A percentile compares a stretch with the other conserved stretches of the same genome.
phyloP scores from a whole-genome alignment of 2,329 filamentous ascomycete genomes.

The Stagonosporopsis tanaceti region DNA sequence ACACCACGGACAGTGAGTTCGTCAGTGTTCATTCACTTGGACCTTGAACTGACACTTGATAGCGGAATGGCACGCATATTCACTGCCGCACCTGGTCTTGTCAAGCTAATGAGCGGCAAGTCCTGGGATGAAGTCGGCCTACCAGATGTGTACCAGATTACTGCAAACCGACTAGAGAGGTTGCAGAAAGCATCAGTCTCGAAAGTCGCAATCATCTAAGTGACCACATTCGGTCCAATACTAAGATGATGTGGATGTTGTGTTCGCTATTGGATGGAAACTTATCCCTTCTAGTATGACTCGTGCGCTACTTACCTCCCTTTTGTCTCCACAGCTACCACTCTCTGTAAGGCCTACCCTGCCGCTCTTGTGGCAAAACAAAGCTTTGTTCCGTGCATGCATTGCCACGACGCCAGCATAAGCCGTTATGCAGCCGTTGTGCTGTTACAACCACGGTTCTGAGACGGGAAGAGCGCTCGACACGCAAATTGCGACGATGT shows the following conservation, averaged over 20 bases:
- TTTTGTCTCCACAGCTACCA: neutral
- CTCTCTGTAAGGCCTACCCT: neutral
- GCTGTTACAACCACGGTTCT: constrained; percentile 20
- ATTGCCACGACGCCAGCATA: constrained; percentile 15
- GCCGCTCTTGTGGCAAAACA: constrained; percentile 4
- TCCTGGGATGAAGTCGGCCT: constrained; percentile 31
- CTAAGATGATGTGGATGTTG: too few relatives aligned
- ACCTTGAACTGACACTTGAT: constrained; percentile 6
- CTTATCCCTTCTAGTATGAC: neutral
- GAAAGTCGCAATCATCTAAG: constrained; percentile 22
- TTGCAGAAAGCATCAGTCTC: constrained; percentile 5
- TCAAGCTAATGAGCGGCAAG: constrained; percentile 34
- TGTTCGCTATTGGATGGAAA: neutral
- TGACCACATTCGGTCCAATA: neutral
- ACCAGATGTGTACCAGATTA: constrained; percentile 35
- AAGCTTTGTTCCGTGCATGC: constrained; percentile 5
- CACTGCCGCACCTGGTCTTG: constrained; percentile 37
- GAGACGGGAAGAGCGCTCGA: constrained; percentile 17
- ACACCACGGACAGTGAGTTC: constrained; percentile 40
- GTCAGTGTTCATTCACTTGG: neutral
- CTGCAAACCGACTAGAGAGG: constrained; percentile 23
- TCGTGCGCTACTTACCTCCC: neutral
- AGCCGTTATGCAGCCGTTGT: constrained; percentile 18
- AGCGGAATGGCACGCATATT: constrained; percentile 42
- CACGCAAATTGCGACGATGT: constrained; percentile 20